Base-by-base conservation (phyloP, 2,329 filamentous ascomycete genomes). In the Phialophora macrospora region DNA sequence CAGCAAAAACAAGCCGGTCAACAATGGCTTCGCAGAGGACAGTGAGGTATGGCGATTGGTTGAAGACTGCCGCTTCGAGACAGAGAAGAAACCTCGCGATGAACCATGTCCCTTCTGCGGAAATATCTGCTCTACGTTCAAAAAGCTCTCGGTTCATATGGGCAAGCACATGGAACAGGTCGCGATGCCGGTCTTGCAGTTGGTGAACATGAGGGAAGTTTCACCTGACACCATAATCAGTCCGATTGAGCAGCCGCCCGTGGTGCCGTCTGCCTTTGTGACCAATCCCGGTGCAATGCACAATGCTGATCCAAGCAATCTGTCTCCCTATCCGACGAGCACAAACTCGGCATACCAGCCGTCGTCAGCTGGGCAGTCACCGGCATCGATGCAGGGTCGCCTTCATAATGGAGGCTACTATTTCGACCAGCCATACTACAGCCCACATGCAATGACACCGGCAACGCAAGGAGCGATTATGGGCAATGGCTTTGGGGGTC, bases 111-210 rank as follows among this genome's bases (percentile, higher is more conserved):
- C 90, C 49, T 97, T 97, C 80, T 97, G 93, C 74, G 90, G 89
- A 66, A 93, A 90, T 77, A 82, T 85, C 12, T 93, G 92, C 76
- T 87, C 85, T 38, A 91, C 87, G 46, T 97, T 92, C 92, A 97
- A 96, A 83, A 96, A 96, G 79, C 81, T 97, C 66, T 96, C 91
- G 0, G 92, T 95, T n/a, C 93, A 97, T 78, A 79, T 97, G 75
- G 92, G 92, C 57, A 94, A 94, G 77, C 93, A 97, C 76, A 95
- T 97, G 92, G 92, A 97, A 77, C 88, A 92, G 70, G 90, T 97
- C 74, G 91, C 91, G 73, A 85, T 97, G 74, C 93, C 93, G 0
- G 86, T 97, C 34, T 81, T 96, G 63, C 75, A 77, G 57, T 74
- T 84, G 52, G 80, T 82, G 48, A 77, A 77, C 60, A 78, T 81